These are phyloP conservation scores for Thermoascus crustaceus DNA, from an alignment of 2,329 filamentous ascomycete genomes.

Conservation along the genomic window DNA sequence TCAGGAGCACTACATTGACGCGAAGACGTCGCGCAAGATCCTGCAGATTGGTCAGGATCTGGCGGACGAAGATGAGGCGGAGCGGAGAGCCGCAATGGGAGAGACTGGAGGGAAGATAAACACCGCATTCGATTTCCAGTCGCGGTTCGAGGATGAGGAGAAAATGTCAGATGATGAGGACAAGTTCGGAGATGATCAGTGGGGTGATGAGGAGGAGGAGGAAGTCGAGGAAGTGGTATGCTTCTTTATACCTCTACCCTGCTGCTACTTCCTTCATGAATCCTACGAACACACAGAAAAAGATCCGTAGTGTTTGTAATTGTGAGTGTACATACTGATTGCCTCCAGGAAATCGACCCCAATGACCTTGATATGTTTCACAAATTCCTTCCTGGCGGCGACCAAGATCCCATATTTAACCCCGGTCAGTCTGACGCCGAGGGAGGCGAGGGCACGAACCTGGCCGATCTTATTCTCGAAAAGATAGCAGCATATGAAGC, in stretches of 20 bases:
- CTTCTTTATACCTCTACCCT: not conserved
- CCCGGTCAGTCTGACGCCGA: constrained; percentile 42
- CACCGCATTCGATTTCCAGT: constrained; percentile 70
- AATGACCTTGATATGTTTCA: constrained; percentile 85
- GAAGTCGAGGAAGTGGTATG: constrained; percentile 44
- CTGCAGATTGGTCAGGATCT: constrained; percentile 82
- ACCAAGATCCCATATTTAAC: constrained; percentile 64
- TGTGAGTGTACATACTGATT: constrained; percentile 8
- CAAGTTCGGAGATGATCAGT: constrained; percentile 54
- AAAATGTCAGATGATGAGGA: constrained; percentile 42
- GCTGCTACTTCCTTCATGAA: not conserved
- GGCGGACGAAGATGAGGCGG: constrained; percentile 66
- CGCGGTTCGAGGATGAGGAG: constrained; percentile 55
- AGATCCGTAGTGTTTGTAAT: too few relatives aligned
- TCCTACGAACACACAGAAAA: too few relatives aligned
- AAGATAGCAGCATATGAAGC: constrained; percentile 92
- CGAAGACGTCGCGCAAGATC: constrained; percentile 81
- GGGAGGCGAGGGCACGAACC: constrained; percentile 58
- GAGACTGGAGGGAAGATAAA: constrained; percentile 43
- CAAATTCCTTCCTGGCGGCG: constrained; percentile 71
- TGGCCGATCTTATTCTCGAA: constrained; percentile 86
- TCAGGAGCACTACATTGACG: constrained; percentile 69
- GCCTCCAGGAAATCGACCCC: constrained; percentile 66
- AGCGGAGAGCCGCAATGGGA: constrained; percentile 29
- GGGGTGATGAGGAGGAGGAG: constrained; percentile 73